Evolutionary conservation across 73 alveolate genomes (phyloP).

Genomic region (Paramecium caudatum): DNA sequence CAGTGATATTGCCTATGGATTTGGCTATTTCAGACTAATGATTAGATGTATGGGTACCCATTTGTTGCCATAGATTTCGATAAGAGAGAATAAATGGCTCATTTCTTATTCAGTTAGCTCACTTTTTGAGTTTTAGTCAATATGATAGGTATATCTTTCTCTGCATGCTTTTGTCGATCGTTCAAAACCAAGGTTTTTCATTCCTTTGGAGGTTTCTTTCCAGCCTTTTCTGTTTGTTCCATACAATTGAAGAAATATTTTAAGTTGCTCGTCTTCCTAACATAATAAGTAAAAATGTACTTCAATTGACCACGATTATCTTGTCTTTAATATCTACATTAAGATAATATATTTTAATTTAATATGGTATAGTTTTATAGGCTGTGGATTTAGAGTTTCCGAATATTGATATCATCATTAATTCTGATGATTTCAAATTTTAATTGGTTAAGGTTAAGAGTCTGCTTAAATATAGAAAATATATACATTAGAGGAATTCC

Average conservation of each 20-base stretch:
- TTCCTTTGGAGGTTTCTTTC: neutral
- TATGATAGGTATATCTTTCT: conserved; percentile 19
- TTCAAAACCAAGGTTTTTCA: neutral
- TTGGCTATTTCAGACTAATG: neutral
- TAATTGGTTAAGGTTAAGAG: no score
- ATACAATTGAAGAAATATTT: neutral
- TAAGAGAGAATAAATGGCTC: neutral
- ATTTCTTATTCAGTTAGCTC: conserved; percentile 18
- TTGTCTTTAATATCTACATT: neutral
- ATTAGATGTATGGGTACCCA: neutral
- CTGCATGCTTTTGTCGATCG: neutral
- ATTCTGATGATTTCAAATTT: no score
- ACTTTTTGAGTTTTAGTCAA: neutral
- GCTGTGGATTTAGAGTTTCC: no score
- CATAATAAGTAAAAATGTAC: neutral
- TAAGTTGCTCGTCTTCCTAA: neutral
- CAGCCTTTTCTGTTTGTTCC: neutral
- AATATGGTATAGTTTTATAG: no score
- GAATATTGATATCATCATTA: no score
- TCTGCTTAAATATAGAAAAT: no score
- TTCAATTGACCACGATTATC: neutral
- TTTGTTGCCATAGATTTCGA: conserved; percentile 12
- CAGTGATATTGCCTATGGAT: neutral
- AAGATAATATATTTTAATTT: neutral
- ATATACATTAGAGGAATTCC: no score